Evolutionary conservation across 768 basidiomycete genomes (phyloP), one percentile per base, ranked within the genome.

Genomic region (Coprinopsis strossmayeri): DNA sequence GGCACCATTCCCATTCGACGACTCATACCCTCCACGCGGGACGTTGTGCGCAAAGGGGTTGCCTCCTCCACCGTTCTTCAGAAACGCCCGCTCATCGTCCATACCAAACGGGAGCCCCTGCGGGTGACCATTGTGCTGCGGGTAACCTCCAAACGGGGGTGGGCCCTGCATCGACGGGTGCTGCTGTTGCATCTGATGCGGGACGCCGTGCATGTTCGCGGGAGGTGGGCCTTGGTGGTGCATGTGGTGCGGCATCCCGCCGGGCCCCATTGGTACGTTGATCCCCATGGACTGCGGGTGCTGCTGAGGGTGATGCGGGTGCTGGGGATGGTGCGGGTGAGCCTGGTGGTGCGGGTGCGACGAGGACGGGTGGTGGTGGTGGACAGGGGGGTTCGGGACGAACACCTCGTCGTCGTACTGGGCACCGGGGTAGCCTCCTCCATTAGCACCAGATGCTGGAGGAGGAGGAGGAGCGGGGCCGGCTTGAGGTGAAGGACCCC

Each of bases 31-130:
- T 18, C 54, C 54, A 13, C 50, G 18, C 10, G 56, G 58, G 12
- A 55, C 54, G 46, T 59, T 66, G 52, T 69, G 70, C 26, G 66
- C 59, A 47, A 71, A 73, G 3, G 67, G 60, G 53, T 66, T 66
- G 32, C 58, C 55, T 9, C 3, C 15, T 7, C 15, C 27, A 25
- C 60, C 63, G 50, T 64, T 63, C 60, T 69, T 70, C 57, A 66
- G 59, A 52, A 69, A 60, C 48, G 12, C 56, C 55, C 20, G 67
- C 54, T 49, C 48, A 12, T 49, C 48, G 17, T 49, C 48, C 15
- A 40, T 34, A 5, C 27, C 25, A 4, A 24, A 21, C n/a, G 9
- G 20, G 2, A 55, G 48, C 28, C 50, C 49, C 34, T 57, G 54
- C 21, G 53, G 57, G 2, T 52, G 49, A 15, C 30, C 30, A 15